These are phyloP conservation scores for Coemansia nantahalensis DNA, from an alignment of 192 early-diverging fungal genomes.

Conservation along the genomic window DNA sequence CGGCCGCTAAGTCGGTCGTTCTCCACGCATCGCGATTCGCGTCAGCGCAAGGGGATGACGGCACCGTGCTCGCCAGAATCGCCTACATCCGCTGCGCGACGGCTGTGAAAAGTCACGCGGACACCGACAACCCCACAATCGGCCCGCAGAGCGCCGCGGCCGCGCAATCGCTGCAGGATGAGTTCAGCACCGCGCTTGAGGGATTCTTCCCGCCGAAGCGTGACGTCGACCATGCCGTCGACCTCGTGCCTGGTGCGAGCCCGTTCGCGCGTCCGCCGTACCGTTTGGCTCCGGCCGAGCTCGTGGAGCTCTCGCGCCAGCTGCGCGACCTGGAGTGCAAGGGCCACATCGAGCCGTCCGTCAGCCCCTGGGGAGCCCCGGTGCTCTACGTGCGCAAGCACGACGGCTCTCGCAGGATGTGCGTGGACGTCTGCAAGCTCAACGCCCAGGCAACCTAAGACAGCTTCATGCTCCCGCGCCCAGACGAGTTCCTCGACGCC, in stretches of 20 bases:
- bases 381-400: constrained; percentile 55
- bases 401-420: constrained; percentile 47
- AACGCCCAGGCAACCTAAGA: constrained; percentile 51
- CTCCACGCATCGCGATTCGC: too few species aligned
- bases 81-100: too few species aligned
- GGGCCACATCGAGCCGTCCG: constrained; percentile 12
- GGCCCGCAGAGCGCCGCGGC: too few species aligned
- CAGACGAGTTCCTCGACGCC: constrained; percentile 45
- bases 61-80: too few species aligned
- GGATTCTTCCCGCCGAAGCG: neutral
- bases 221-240: neutral
- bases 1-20: too few species aligned
- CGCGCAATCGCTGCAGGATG: too few species aligned
- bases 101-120: too few species aligned
- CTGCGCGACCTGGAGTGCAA: neutral
- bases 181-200: neutral
- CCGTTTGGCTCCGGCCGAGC: neutral
- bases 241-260: neutral
- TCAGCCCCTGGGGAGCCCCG: constrained; percentile 33
- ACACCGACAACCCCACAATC: too few species aligned
- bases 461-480: constrained; percentile 38
- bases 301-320: neutral
- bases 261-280: neutral
- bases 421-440: constrained; percentile 54
- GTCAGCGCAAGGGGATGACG: too few species aligned